Evolutionary conservation across 495 filamentous ascomycete genomes (phyloP).

Genomic region (Lepraria neglecta): DNA sequence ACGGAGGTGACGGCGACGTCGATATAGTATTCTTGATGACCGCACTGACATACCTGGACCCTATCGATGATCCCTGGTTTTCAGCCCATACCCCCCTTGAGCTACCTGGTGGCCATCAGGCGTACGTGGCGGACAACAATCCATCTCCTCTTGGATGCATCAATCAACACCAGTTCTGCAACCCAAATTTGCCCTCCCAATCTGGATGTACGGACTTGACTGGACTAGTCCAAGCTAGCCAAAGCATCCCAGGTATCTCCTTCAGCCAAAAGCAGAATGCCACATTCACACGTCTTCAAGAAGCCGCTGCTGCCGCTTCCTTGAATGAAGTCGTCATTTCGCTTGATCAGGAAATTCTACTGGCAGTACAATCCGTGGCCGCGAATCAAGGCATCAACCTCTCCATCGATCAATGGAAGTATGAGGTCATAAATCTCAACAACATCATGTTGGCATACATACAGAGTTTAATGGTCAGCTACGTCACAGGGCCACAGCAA

Average conservation of each 20-base stretch:
- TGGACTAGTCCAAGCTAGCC: not conserved
- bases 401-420: not conserved
- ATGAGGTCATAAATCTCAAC: not conserved
- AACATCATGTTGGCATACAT: slow-evolving; percentile 2
- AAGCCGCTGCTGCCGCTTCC: not conserved
- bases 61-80: not conserved
- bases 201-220: not conserved
- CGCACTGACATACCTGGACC: not conserved
- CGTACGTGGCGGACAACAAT: not conserved
- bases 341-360: not conserved
- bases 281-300: not conserved
- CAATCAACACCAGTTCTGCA: not conserved
- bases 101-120: not conserved
- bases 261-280: not conserved
- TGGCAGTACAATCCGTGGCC: not conserved
- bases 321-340: not conserved
- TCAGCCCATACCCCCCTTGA: not conserved
- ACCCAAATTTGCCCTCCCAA: not conserved
- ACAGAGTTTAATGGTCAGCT: not conserved
- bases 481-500: not conserved
- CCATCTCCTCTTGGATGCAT: not conserved
- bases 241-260: not conserved
- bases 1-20: not conserved
- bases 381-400: not conserved
- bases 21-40: not conserved